These are phyloP conservation scores for Anisogramma anomala DNA, from an alignment of 2,329 filamentous ascomycete species.

Conservation along the genomic window DNA sequence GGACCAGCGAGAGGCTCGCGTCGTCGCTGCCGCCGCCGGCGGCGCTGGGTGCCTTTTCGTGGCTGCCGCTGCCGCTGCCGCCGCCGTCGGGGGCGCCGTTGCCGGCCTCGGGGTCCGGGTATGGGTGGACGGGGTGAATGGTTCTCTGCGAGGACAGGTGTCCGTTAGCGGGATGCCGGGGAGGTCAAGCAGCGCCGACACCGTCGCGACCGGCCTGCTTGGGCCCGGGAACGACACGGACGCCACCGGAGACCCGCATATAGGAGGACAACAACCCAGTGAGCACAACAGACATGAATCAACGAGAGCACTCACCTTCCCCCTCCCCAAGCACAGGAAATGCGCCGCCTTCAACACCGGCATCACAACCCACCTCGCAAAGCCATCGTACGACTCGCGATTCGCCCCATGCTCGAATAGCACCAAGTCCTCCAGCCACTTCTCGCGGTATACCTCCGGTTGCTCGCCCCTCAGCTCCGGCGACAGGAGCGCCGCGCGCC, in stretches of 20 bases:
- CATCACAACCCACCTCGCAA: constrained; percentile 3
- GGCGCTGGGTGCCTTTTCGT: no score
- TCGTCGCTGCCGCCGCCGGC: no score
- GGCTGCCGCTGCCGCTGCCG: constrained; percentile 1
- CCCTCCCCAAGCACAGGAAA: background rate
- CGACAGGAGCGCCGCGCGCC: constrained; percentile 4
- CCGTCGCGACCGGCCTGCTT: no score
- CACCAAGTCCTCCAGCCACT: constrained; percentile 4
- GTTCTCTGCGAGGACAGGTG: no score
- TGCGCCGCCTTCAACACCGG: constrained; percentile 2
- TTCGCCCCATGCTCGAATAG: constrained; percentile 3
- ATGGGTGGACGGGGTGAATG: background rate
- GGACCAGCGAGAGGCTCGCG: background rate
- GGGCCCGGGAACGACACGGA: no score
- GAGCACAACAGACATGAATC: no score
- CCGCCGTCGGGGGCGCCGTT: background rate
- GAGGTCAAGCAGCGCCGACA: no score
- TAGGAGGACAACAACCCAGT: no score
- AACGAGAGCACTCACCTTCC: background rate
- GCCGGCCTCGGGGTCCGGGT: constrained; percentile 6
- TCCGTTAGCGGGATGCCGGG: no score
- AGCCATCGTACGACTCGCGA: background rate
- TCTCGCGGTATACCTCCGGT: constrained; percentile 4
- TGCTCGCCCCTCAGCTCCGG: constrained; percentile 4
- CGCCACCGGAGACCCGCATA: no score